A percentile compares a stretch with the other conserved stretches of the same genome.
Evolutionary conservation across 1,284 basidiomycete species (phyloP).

Genomic region (Takashimella tepidaria): DNA sequence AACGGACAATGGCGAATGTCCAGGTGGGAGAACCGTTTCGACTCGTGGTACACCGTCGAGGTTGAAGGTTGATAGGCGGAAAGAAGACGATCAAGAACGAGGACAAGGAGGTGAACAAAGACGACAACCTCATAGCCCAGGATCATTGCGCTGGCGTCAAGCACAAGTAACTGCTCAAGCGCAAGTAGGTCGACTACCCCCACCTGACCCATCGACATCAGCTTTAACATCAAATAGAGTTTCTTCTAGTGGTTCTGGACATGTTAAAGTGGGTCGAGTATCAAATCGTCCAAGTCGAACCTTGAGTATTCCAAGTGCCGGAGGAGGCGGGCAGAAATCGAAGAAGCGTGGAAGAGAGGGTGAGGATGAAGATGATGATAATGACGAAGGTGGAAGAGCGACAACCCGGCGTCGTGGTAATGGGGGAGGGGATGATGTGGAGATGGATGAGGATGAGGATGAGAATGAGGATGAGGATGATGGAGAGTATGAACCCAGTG

Average conservation of each 20-base stretch:
- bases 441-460: conserved; percentile 9
- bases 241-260: no score
- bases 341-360: conserved; percentile 4
- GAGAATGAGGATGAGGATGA: conserved; percentile 1
- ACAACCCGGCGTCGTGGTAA: conserved; percentile 3
- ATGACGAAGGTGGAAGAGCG: conserved; percentile 2
- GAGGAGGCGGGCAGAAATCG: background rate
- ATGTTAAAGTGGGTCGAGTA: background rate
- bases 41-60: background rate
- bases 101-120: no score
- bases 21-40: background rate
- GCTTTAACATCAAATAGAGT: no score
- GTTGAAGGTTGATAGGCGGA: conserved; percentile 5
- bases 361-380: background rate
- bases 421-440: conserved; percentile 2
- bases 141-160: background rate
- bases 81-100: conserved; percentile 7
- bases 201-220: no score
- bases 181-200: background rate
- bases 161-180: background rate
- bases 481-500: background rate
- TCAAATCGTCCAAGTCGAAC: background rate
- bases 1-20: no score
- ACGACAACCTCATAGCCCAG: no score
- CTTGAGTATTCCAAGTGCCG: background rate